A percentile compares a stretch with the other conserved stretches of the same genome.
These are phyloP conservation scores for Stygiomarasmius scandens DNA, from an alignment of 1,284 basidiomycete genomes.

Conservation along the genomic window DNA sequence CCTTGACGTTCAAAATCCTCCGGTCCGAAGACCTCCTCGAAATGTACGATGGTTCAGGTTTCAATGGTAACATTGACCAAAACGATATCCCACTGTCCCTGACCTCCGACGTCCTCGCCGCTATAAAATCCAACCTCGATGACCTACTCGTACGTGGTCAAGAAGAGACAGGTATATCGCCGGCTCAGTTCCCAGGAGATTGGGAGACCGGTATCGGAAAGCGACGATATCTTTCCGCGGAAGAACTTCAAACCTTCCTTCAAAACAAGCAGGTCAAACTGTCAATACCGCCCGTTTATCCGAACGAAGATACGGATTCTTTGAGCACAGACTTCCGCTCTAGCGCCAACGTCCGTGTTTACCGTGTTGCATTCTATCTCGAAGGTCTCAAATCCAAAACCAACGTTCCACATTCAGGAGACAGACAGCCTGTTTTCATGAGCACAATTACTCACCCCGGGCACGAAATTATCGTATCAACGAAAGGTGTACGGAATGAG, in stretches of 20 bases:
- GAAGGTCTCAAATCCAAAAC: background rate
- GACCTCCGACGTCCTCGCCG: background rate
- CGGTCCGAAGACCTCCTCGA: background rate
- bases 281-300: background rate
- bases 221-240: background rate
- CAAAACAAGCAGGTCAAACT: background rate
- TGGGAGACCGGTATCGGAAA: slow-evolving; percentile 3
- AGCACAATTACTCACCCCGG: background rate
- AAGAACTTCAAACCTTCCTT: background rate
- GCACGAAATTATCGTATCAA: background rate
- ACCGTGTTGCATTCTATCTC: background rate
- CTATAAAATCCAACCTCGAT: slow-evolving; percentile 1
- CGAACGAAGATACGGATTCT: background rate
- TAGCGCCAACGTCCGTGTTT: slow-evolving; percentile 4
- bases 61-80: background rate
- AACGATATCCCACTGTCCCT: background rate
- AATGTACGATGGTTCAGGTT: no score
- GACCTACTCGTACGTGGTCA: background rate
- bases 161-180: background rate
- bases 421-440: background rate
- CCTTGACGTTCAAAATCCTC: slow-evolving; percentile 1
- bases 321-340: slow-evolving; percentile 1
- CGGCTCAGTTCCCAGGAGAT: background rate
- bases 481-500: background rate
- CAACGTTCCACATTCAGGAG: background rate